phyloP scores from a whole-genome alignment of 306 rosid species.

The Vicia villosa region DNA sequence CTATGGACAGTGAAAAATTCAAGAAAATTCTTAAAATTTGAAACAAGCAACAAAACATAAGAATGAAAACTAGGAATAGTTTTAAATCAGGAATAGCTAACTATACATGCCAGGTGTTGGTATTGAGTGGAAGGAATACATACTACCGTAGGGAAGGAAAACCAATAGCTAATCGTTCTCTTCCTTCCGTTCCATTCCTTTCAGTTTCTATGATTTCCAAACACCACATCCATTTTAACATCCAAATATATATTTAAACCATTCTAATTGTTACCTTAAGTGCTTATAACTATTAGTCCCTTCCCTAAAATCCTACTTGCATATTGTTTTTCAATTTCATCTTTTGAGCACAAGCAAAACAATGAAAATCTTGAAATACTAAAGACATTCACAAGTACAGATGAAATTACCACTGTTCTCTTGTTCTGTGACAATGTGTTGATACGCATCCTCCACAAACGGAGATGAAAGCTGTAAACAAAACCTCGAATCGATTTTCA shows the following conservation, averaged over 20 bases:
- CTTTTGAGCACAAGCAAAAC: constrained; percentile 6
- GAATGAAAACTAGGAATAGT: constrained; percentile 19
- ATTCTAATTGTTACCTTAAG: constrained; percentile 7
- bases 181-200: not conserved
- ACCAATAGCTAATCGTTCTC: no score
- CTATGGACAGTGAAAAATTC: constrained; percentile 45
- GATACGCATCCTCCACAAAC: constrained; percentile 61
- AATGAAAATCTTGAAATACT: not conserved
- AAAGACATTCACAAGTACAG: no score
- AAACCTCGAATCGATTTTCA: not conserved
- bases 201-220: not conserved
- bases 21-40: not conserved
- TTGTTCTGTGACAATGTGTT: constrained; percentile 37
- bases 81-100: not conserved
- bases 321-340: not conserved
- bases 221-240: not conserved
- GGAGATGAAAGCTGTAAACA: constrained; percentile 58
- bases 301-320: not conserved
- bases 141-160: no score
- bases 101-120: not conserved
- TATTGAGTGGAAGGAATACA: not conserved
- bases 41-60: constrained; percentile 15
- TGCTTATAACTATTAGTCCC: not conserved
- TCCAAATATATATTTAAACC: not conserved
- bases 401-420: constrained; percentile 29